A percentile compares a stretch with the other conserved stretches of the same genome.
Conservation (phyloP, 345 rosid genomes). For the Aquilaria malaccensis region DNA sequence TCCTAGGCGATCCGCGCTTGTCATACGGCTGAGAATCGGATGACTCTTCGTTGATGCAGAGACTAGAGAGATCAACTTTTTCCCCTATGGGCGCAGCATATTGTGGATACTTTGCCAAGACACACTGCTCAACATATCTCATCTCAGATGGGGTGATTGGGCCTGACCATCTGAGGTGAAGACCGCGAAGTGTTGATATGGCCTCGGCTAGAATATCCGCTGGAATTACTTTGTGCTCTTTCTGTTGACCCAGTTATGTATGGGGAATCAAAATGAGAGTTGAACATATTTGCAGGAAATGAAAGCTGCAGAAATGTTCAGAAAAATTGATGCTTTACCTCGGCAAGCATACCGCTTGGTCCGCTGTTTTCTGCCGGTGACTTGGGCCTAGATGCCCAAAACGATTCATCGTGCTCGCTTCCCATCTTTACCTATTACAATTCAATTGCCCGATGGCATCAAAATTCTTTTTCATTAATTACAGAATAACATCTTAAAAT, state of each 20-base stretch:
- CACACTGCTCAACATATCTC: slow-evolving; percentile 56
- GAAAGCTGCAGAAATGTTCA: neutral
- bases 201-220: slow-evolving; percentile 58
- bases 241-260: slow-evolving; percentile 22
- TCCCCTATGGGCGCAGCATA: slow-evolving; percentile 42
- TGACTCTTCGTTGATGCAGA: slow-evolving; percentile 31
- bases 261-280: neutral
- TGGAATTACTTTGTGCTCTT: slow-evolving; percentile 35
- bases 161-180: slow-evolving; percentile 67
- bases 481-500: no score
- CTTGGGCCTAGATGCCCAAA: slow-evolving; percentile 36
- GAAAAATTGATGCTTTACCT: slow-evolving; percentile 29
- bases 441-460: no score
- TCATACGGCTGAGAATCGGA: slow-evolving; percentile 23
- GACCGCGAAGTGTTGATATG: slow-evolving; percentile 42
- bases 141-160: slow-evolving; percentile 62
- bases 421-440: slow-evolving; percentile 29
- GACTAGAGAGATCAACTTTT: slow-evolving; percentile 19
- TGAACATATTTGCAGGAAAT: neutral
- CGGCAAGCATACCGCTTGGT: slow-evolving; percentile 58
- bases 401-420: slow-evolving; percentile 31
- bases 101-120: slow-evolving; percentile 62
- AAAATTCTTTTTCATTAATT: no score
- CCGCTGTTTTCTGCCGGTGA: slow-evolving; percentile 35
- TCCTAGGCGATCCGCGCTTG: slow-evolving; percentile 27